These are phyloP conservation scores for Aspergillus texensis DNA, from an alignment of 2,329 filamentous ascomycete species.

Conservation along the genomic window DNA sequence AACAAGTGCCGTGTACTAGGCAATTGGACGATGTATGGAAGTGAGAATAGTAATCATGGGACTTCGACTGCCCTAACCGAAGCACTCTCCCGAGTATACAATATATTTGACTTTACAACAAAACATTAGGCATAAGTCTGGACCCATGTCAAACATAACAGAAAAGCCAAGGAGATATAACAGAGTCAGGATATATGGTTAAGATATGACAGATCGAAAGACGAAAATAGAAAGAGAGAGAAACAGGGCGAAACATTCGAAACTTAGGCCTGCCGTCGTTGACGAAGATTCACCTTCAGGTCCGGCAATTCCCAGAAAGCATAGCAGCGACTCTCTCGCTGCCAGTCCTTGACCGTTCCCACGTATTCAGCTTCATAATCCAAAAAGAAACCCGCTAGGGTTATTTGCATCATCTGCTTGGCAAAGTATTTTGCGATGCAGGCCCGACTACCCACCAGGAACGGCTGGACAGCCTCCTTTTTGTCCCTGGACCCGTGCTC, in stretches of 20 bases:
- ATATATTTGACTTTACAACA: background rate
- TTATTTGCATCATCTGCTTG: conserved; percentile 29
- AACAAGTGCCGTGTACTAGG: background rate
- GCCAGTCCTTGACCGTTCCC: conserved; percentile 26
- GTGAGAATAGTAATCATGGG: background rate
- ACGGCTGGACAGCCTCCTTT: conserved; percentile 29
- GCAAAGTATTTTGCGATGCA: conserved; percentile 33
- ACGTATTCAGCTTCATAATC: conserved; percentile 29
- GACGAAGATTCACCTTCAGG: conserved; percentile 20
- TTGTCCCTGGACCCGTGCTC: conserved; percentile 23
- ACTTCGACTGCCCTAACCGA: background rate
- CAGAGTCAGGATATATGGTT: background rate
- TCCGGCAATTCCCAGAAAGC: conserved; percentile 32
- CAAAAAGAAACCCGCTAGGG: conserved; percentile 27
- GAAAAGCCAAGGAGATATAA: background rate
- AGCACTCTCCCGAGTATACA: background rate
- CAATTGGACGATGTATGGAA: background rate
- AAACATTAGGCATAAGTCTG: background rate
- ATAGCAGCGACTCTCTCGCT: conserved; percentile 27
- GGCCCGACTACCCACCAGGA: conserved; percentile 28
- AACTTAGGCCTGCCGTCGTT: conserved; percentile 2
- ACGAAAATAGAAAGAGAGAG: background rate
- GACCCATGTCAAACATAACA: background rate
- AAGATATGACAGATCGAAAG: too few relatives aligned
- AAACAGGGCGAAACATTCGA: background rate